A percentile compares a stretch with the other conserved stretches of the same genome.
Evolutionary conservation across 371 early-diverging fungal genomes (phyloP).

Genomic region (Capniomyces stellatus): DNA sequence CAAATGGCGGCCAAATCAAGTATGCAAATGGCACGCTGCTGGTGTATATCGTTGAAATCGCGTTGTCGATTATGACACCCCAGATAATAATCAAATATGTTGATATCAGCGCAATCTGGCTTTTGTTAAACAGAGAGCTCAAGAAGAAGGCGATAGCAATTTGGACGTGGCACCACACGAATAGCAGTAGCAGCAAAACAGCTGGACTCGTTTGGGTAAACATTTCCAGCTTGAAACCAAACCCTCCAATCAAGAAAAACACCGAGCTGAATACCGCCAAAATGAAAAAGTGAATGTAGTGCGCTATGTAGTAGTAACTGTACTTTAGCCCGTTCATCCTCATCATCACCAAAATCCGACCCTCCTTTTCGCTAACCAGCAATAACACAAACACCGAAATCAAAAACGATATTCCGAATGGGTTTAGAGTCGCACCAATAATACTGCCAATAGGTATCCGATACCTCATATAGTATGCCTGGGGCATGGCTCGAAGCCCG

Average conservation of each 20-base stretch:
- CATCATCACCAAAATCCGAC: conserved; percentile 52
- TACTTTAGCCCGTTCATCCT: conserved; percentile 50
- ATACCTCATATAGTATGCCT: conserved; percentile 19
- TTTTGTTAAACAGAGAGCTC: conserved; percentile 35
- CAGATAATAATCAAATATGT: conserved; percentile 40
- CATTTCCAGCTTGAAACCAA: conserved; percentile 30
- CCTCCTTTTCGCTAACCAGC: conserved; percentile 51
- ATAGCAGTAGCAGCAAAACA: conserved; percentile 36
- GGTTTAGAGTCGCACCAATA: conserved; percentile 41
- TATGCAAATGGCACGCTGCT: conserved; percentile 23
- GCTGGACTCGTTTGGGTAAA: conserved; percentile 33
- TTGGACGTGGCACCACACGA: conserved; percentile 45
- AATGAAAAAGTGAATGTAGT: conserved; percentile 42
- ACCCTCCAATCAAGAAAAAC: conserved; percentile 39
- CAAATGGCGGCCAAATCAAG: conserved; percentile 57
- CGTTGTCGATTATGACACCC: conserved; percentile 34
- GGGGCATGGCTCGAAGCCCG: conserved; percentile 38
- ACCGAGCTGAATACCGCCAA: conserved; percentile 34
- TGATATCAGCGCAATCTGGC: conserved; percentile 31
- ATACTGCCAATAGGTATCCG: conserved; percentile 30
- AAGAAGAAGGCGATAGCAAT: conserved; percentile 46
- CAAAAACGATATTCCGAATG: conserved; percentile 55
- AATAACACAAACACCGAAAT: conserved; percentile 49
- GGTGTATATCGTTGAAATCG: conserved; percentile 22
- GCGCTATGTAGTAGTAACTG: conserved; percentile 35